phyloP scores from a whole-genome alignment of 2,329 filamentous ascomycete genomes.

The Aspergillus niger region DNA sequence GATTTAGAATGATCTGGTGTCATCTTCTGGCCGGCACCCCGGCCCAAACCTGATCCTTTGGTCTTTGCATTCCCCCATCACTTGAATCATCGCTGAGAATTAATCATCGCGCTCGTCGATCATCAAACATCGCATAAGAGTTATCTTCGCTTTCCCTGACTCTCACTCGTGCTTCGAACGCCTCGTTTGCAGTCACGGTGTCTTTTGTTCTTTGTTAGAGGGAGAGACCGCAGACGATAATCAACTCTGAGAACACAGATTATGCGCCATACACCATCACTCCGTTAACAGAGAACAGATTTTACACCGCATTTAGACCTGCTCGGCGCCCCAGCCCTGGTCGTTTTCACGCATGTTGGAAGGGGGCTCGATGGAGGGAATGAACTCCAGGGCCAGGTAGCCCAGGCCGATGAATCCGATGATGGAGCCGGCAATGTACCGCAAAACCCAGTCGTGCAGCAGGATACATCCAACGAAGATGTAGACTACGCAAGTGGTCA shows the following conservation, averaged over 20 bases:
- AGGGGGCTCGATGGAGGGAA: slow-evolving; percentile 76
- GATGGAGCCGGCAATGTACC: slow-evolving; percentile 74
- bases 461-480: slow-evolving; percentile 89
- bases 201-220: background rate
- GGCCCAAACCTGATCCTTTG: background rate
- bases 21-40: background rate
- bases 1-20: background rate
- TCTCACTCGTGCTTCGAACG: slow-evolving; percentile 6
- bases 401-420: slow-evolving; percentile 76
- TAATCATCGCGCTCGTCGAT: slow-evolving; percentile 27
- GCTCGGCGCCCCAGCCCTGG: slow-evolving; percentile 74
- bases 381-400: slow-evolving; percentile 75
- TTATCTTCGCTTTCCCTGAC: background rate
- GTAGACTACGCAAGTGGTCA: slow-evolving; percentile 68
- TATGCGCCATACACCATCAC: slow-evolving; percentile 1
- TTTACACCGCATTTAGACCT: slow-evolving; percentile 57
- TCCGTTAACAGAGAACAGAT: background rate
- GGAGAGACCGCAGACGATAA: background rate
- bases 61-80: slow-evolving; percentile 8
- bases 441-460: slow-evolving; percentile 66
- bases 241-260: background rate
- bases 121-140: slow-evolving; percentile 23
- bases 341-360: slow-evolving; percentile 80
- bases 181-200: background rate
- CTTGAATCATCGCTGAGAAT: slow-evolving; percentile 19